phyloP scores from a whole-genome alignment of 164 flowering plant species.

The Tinospora cordifolia region DNA sequence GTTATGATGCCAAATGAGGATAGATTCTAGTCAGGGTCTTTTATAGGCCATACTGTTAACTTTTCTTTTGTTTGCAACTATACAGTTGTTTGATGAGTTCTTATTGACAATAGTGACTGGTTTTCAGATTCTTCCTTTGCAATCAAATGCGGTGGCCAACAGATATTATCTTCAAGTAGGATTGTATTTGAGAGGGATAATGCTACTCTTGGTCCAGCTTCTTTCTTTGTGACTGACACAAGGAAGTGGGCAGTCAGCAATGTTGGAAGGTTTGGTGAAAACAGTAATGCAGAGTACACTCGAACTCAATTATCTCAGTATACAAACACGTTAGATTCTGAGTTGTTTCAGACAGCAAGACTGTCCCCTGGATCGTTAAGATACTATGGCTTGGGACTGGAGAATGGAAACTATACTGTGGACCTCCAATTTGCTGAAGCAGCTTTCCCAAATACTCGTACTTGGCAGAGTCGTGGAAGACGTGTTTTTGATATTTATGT shows the following conservation, averaged over 20 bases:
- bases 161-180: slow-evolving; percentile 28
- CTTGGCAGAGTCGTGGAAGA: slow-evolving; percentile 67
- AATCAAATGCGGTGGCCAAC: slow-evolving; percentile 73
- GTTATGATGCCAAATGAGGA: neutral
- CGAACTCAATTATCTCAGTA: slow-evolving; percentile 26
- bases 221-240: slow-evolving; percentile 41
- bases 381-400: slow-evolving; percentile 81
- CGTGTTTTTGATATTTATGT: slow-evolving; percentile 72
- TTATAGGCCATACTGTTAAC: neutral
- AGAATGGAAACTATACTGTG: slow-evolving; percentile 76
- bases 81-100: no score
- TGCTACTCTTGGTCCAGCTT: slow-evolving; percentile 55
- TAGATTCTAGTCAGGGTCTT: neutral
- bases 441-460: slow-evolving; percentile 16
- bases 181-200: slow-evolving; percentile 48
- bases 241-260: slow-evolving; percentile 77
- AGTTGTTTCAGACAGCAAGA: slow-evolving; percentile 52
- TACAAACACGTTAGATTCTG: slow-evolving; percentile 46
- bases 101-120: neutral
- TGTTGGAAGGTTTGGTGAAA: slow-evolving; percentile 46
- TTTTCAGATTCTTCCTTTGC: slow-evolving; percentile 60
- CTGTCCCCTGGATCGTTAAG: slow-evolving; percentile 71
- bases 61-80: neutral
- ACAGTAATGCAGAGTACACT: slow-evolving; percentile 29
- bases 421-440: slow-evolving; percentile 64